These are phyloP conservation scores for Raffaelea albimanens DNA, from an alignment of 2,329 filamentous ascomycete genomes.

Conservation along the genomic window DNA sequence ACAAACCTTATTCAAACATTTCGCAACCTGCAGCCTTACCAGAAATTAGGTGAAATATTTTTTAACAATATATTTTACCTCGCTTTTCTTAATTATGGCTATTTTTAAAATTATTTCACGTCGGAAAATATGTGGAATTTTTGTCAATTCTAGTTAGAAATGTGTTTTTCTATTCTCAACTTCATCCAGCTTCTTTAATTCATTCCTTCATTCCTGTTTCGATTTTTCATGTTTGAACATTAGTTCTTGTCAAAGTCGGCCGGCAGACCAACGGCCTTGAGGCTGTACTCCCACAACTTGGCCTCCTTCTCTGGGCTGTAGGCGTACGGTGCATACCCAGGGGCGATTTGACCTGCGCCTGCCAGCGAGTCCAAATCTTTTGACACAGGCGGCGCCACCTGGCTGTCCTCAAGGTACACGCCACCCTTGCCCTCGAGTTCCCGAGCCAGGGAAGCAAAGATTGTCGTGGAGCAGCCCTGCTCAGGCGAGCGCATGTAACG, in stretches of 20 bases:
- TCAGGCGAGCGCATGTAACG: slow-evolving; percentile 19
- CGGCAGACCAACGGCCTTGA: slow-evolving; percentile 18
- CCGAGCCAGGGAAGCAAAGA: slow-evolving; percentile 27
- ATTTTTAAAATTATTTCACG: too few species aligned
- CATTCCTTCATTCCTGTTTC: too few species aligned
- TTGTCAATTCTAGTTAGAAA: too few species aligned
- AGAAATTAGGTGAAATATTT: too few species aligned
- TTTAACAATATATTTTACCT: too few species aligned
- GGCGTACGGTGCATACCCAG: slow-evolving; percentile 7
- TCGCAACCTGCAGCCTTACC: too few species aligned
- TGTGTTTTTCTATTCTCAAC: too few species aligned
- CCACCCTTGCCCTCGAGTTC: slow-evolving; percentile 31
- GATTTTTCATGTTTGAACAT: too few species aligned
- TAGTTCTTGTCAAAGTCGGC: neutral
- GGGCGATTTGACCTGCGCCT: neutral
- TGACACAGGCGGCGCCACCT: slow-evolving; percentile 15
- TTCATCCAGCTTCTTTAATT: too few species aligned
- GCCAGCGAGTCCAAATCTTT: neutral
- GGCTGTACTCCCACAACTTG: slow-evolving; percentile 28
- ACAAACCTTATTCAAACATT: too few species aligned
- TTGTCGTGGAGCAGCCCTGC: slow-evolving; percentile 33
- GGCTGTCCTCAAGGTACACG: slow-evolving; percentile 29
- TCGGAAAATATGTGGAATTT: too few species aligned
- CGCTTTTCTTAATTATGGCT: too few species aligned
- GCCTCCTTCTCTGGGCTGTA: slow-evolving; percentile 11